Conservation (phyloP, 257 asterid species). For the Striga asiatica region DNA sequence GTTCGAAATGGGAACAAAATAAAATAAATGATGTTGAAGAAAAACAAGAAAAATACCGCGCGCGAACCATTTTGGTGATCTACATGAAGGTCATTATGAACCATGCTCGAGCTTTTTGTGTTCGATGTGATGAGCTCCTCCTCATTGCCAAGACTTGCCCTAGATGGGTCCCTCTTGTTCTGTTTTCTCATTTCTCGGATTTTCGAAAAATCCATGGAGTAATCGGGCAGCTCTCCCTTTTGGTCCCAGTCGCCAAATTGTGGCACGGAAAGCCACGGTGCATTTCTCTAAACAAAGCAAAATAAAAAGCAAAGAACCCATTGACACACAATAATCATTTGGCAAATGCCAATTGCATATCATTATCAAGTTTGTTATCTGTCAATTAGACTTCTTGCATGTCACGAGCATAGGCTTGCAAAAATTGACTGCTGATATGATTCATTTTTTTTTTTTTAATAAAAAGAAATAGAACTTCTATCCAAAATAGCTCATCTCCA, state of each 20-base stretch:
- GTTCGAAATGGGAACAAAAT: no score
- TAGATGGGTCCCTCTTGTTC: constrained; percentile 46
- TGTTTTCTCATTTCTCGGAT: constrained; percentile 68
- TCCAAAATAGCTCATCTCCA: no score
- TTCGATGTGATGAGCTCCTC: constrained; percentile 34
- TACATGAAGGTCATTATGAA: constrained; percentile 18
- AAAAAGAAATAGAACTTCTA: no score
- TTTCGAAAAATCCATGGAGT: constrained; percentile 80
- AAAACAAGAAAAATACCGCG: constrained; percentile 34
- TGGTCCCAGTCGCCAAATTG: constrained; percentile 98
- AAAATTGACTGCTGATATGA: no score
- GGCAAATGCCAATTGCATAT: no score
- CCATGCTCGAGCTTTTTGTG: constrained; percentile 18
- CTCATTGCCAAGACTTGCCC: constrained; percentile 52
- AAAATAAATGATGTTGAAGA: not conserved
- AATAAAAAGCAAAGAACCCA: no score
- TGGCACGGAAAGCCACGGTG: constrained; percentile 83
- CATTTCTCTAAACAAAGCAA: no score
- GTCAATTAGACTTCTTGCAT: no score
- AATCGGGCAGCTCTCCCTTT: constrained; percentile 66
- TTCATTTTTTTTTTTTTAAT: no score
- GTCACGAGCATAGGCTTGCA: no score
- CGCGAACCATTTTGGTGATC: constrained; percentile 40
- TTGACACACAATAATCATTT: no score
- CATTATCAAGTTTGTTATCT: no score